Percentiles rank a stretch among this genome's conserved stretches.
These are phyloP conservation scores for Metschnikowia drakensbergensis DNA, from an alignment of 805 yeast genomes.

Conservation along the genomic window DNA sequence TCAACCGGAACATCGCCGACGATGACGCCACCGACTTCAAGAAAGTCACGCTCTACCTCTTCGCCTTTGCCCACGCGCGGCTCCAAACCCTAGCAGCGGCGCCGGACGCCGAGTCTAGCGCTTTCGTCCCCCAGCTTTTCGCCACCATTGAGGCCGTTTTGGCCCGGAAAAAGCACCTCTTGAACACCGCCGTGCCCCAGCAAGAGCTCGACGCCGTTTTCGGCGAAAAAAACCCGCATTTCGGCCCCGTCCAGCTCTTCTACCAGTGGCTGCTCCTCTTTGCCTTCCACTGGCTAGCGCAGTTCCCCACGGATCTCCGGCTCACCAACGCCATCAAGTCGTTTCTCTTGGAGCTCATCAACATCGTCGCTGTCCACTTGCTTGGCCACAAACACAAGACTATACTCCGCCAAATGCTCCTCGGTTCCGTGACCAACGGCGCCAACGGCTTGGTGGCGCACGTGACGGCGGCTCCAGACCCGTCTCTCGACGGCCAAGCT, in stretches of 20 bases:
- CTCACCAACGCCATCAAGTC: constrained; percentile 25
- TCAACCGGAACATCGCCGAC: constrained; percentile 27
- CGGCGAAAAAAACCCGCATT: neutral
- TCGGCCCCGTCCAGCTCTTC: constrained; percentile 11
- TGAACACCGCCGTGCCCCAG: constrained; percentile 18
- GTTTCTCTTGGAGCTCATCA: constrained; percentile 33
- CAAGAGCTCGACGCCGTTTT: constrained; percentile 13
- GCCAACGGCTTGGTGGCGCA: neutral
- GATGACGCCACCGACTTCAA: constrained; percentile 33
- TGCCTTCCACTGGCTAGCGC: constrained; percentile 25
- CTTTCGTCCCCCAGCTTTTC: constrained; percentile 22
- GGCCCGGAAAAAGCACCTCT: constrained; percentile 26
- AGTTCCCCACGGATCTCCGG: constrained; percentile 11
- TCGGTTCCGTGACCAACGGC: constrained; percentile 18
- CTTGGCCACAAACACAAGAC: constrained; percentile 26
- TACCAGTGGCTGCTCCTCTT: constrained; percentile 32
- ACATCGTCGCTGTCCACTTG: constrained; percentile 27
- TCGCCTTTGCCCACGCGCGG: constrained; percentile 29
- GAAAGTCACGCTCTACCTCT: constrained; percentile 30
- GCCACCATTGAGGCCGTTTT: constrained; percentile 34
- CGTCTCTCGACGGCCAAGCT: too few species aligned
- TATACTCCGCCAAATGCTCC: constrained; percentile 18
- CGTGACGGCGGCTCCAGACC: neutral
- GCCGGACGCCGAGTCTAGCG: constrained; percentile 6
- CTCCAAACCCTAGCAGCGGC: constrained; percentile 9